These are phyloP conservation scores for Populus tremula DNA, from an alignment of 345 rosid genomes.

Conservation along the genomic window DNA sequence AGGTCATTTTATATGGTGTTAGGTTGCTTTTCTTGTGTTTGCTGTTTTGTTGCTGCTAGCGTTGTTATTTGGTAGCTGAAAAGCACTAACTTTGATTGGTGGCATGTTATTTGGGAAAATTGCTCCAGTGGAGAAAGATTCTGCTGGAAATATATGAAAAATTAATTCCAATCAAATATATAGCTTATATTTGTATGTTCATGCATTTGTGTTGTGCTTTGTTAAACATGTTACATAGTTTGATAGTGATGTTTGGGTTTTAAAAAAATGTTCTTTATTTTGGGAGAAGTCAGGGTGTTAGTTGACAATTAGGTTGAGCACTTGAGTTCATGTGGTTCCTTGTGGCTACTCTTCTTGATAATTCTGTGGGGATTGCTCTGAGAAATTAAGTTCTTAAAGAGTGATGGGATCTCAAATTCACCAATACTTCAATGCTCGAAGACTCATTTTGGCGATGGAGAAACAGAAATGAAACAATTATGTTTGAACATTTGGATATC, in stretches of 20 bases:
- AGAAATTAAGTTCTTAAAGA: not conserved
- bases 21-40: not conserved
- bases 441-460: not conserved
- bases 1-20: not conserved
- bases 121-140: not conserved
- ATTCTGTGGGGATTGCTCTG: not conserved
- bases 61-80: not conserved
- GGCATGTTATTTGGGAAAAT: not conserved
- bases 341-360: not conserved
- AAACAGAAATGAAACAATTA: not conserved
- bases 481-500: not conserved
- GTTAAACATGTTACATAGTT: not conserved
- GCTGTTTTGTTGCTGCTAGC: not conserved
- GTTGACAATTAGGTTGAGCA: not conserved
- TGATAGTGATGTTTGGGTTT: not conserved
- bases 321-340: not conserved
- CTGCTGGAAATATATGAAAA: not conserved
- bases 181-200: not conserved
- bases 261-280: not conserved
- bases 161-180: not conserved
- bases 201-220: not conserved
- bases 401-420: not conserved
- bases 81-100: not conserved
- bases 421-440: not conserved
- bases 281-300: not conserved